These are phyloP conservation scores for Biscogniauxia mediterranea DNA, from an alignment of 2,329 filamentous ascomycete species.

Conservation along the genomic window DNA sequence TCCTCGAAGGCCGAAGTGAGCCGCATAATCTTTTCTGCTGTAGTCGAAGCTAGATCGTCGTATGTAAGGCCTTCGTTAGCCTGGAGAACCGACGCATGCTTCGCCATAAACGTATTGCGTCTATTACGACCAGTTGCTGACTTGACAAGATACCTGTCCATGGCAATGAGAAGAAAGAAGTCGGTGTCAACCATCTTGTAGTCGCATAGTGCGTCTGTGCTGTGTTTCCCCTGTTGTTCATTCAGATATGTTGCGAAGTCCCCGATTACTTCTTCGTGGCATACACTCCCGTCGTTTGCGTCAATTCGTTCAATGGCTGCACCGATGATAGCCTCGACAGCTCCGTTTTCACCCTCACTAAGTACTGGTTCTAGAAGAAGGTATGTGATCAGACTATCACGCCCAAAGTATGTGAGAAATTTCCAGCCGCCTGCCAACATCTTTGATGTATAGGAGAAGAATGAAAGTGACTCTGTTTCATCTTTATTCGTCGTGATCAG, in stretches of 20 bases:
- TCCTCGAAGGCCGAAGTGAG: conserved; percentile 52
- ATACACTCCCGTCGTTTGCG: conserved; percentile 56
- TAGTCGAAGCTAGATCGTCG: conserved; percentile 48
- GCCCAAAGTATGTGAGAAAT: conserved; percentile 66
- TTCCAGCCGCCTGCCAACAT: conserved; percentile 64
- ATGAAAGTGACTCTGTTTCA: conserved; percentile 54
- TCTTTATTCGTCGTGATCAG: conserved; percentile 46
- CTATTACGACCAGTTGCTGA: conserved; percentile 40
- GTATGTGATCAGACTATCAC: conserved; percentile 62
- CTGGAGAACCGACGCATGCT: conserved; percentile 46
- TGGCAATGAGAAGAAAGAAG: conserved; percentile 56
- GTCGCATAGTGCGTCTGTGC: conserved; percentile 52
- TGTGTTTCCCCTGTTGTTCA: conserved; percentile 49
- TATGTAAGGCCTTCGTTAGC: conserved; percentile 55
- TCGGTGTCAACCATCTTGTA: conserved; percentile 65
- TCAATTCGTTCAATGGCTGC: conserved; percentile 62
- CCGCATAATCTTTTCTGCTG: conserved; percentile 58
- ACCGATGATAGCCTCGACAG: conserved; percentile 60
- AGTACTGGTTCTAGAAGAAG: conserved; percentile 58
- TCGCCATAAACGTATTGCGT: conserved; percentile 36
- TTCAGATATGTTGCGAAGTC: conserved; percentile 64
- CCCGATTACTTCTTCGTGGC: conserved; percentile 64
- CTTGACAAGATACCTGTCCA: conserved; percentile 58
- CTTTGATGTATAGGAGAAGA: conserved; percentile 63
- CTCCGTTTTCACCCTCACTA: conserved; percentile 51